Base-by-base conservation (phyloP, 805 yeast species). In the Ogataea siamensis region DNA sequence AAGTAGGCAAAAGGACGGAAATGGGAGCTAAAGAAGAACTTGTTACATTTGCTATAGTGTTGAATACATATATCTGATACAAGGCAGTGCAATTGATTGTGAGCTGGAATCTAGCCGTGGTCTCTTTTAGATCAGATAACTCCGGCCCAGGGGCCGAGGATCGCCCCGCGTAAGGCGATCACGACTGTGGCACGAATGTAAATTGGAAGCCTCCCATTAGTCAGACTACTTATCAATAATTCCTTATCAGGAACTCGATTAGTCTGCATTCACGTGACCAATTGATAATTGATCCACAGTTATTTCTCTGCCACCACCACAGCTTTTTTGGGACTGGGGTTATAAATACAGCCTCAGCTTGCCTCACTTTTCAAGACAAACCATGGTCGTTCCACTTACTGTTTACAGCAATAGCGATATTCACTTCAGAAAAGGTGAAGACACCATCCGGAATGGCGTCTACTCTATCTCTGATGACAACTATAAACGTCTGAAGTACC, bases 351-450 rank as follows among this genome's bases (percentile, higher is more conserved):
- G 33, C 5, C 7, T 7, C 20, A 18, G 7, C 13, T 11, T 7
- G 9, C 20, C 12, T 4, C 3, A 2, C 5, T 28, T 9, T 16
- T 7, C 15, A 2, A 5, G 3, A 7, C 4, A 17, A 24, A 25
- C 9, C 26, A 25, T 12, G 12, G 38, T 49, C 47, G 28, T 43
- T 17, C 34, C 41, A 16, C 30, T 33, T 10, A 30, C 43, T 10
- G 46, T 40, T 28, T 39, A 42, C 40, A 45, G 53, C 48, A 50
- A 48, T 45, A 34, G 23, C 15, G 67, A 63, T 39, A 64, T 63
- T 42, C 82, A 76, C 55, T 75, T 73, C 57, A 64, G 68, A 48
- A 64, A 71, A 43, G 79, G 70, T 8, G 68, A 69, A 33, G 81
- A 76, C 49, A 71, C 70, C 34, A 57, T 71, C 27, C 71, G 66